Evolutionary conservation across 306 rosid species (phyloP).

Genomic region (Pyrus pyrifolia): DNA sequence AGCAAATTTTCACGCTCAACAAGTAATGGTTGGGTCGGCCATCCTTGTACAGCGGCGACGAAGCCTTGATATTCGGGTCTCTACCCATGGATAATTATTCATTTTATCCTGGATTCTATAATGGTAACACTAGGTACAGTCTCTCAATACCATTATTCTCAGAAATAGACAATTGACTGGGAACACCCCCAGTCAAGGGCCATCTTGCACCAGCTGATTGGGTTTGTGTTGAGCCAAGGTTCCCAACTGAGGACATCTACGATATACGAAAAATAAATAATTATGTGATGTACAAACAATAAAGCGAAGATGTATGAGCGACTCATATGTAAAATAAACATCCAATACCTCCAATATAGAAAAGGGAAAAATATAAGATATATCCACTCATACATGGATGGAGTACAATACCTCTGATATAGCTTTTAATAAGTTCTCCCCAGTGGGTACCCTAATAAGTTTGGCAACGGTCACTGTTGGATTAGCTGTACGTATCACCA

Average conservation of each 20-base stretch:
- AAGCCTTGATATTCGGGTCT: no score
- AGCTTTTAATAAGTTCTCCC: conserved; percentile 40
- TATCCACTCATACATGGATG: background rate
- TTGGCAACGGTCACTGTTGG: conserved; percentile 72
- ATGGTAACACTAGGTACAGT: conserved; percentile 60
- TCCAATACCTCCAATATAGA: background rate
- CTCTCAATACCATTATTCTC: conserved; percentile 43
- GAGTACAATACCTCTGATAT: conserved; percentile 47
- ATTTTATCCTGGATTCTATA: no score
- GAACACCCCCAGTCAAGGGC: conserved; percentile 98
- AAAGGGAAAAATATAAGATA: background rate
- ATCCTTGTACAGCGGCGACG: no score
- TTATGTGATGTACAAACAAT: background rate
- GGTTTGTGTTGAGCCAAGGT: conserved; percentile 35
- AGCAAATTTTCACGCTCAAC: no score
- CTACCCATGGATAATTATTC: no score
- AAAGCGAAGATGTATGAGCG: background rate
- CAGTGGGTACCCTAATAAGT: conserved; percentile 46
- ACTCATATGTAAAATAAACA: background rate
- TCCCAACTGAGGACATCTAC: conserved; percentile 53
- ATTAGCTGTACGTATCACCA: conserved; percentile 54
- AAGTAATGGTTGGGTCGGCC: no score
- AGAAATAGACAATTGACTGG: conserved; percentile 43
- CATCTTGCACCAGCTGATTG: conserved; percentile 42
- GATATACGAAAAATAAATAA: conserved; percentile 12